These are phyloP conservation scores for Wickerhamomyces queroliae DNA, from an alignment of 805 yeast genomes.

Conservation along the genomic window DNA sequence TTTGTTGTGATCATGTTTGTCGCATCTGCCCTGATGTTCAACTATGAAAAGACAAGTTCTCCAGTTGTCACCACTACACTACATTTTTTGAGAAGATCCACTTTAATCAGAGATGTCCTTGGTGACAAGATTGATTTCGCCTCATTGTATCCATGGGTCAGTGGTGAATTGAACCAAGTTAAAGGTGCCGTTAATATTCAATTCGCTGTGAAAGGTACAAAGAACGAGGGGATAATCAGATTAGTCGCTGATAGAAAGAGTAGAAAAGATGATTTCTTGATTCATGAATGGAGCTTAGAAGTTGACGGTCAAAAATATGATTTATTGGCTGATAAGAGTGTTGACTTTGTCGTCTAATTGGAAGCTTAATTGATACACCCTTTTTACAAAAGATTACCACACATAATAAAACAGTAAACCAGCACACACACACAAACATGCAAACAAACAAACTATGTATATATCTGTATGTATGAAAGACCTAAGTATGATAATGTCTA, in stretches of 20 bases:
- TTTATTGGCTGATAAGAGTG: constrained; percentile 41
- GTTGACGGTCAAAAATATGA: constrained; percentile 42
- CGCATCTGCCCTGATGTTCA: constrained; percentile 65
- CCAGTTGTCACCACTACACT: constrained; percentile 85
- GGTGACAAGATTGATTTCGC: constrained; percentile 76
- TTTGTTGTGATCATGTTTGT: constrained; percentile 51
- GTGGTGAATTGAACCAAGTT: constrained; percentile 79
- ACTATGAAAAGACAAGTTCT: constrained; percentile 87
- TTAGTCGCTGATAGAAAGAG: constrained; percentile 70
- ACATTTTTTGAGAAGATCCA: constrained; percentile 77
- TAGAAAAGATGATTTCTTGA: constrained; percentile 49
- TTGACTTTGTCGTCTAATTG: constrained; percentile 21
- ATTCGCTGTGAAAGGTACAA: constrained; percentile 67
- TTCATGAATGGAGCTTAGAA: constrained; percentile 55
- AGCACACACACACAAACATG: not conserved
- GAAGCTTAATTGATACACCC: no score
- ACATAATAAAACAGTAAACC: no score
- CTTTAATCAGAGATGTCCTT: constrained; percentile 49
- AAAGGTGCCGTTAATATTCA: constrained; percentile 72
- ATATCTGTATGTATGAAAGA: not conserved
- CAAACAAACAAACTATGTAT: not conserved
- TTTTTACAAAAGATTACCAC: no score
- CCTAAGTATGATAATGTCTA: not conserved
- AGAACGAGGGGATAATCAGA: constrained; percentile 46
- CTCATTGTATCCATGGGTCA: constrained; percentile 82